phyloP scores from a whole-genome alignment of 495 filamentous ascomycete genomes.

The Penicillium lagena region DNA sequence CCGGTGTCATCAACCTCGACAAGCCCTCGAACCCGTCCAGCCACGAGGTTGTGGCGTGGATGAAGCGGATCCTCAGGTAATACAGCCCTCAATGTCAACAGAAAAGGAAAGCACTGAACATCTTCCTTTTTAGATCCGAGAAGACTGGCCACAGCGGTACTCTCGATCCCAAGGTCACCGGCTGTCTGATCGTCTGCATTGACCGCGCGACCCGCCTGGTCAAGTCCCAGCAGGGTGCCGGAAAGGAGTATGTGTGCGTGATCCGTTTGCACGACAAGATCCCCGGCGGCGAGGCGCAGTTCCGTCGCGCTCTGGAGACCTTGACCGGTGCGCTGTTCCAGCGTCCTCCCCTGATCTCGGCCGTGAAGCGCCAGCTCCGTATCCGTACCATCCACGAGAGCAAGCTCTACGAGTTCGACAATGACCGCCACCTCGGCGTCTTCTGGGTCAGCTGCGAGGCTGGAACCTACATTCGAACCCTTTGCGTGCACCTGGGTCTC shows the following conservation, averaged over 20 bases:
- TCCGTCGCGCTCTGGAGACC: slow-evolving; percentile 84
- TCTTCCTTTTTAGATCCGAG: slow-evolving; percentile 58
- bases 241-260: slow-evolving; percentile 84
- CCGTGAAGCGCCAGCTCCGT: slow-evolving; percentile 96
- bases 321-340: slow-evolving; percentile 96
- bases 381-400: slow-evolving; percentile 95
- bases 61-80: slow-evolving; percentile 93
- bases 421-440: slow-evolving; percentile 92
- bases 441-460: slow-evolving; percentile 99
- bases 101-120: slow-evolving; percentile 13
- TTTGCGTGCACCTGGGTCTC: slow-evolving; percentile 93
- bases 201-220: slow-evolving; percentile 94
- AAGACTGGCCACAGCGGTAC: slow-evolving; percentile 98
- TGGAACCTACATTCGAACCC: slow-evolving; percentile 95
- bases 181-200: slow-evolving; percentile 92
- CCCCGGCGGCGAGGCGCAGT: slow-evolving; percentile 82
- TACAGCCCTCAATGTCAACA: neutral
- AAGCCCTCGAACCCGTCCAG: slow-evolving; percentile 97
- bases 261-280: slow-evolving; percentile 89
- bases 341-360: slow-evolving; percentile 92
- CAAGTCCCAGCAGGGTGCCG: slow-evolving; percentile 96
- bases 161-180: slow-evolving; percentile 89
- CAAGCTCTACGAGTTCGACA: slow-evolving; percentile 94
- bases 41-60: slow-evolving; percentile 98
- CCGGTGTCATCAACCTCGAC: slow-evolving; percentile 96